Percentiles rank a stretch among this genome's conserved stretches.
phyloP scores from a whole-genome alignment of 2,329 filamentous ascomycete species.

The Alternaria brassicae region DNA sequence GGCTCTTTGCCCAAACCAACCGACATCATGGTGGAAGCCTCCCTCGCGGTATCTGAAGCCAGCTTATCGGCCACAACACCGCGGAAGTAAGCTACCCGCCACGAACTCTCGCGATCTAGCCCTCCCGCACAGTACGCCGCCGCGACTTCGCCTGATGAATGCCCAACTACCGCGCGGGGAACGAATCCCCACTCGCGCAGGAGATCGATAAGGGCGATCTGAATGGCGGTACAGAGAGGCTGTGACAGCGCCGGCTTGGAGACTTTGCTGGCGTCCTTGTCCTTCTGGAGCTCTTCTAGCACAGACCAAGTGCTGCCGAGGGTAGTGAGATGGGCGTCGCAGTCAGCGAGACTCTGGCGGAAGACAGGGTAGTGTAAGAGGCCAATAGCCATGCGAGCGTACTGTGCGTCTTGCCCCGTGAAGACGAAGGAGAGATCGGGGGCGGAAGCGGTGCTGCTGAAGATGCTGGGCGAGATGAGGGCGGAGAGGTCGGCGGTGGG shows the following conservation, averaged over 20 bases:
- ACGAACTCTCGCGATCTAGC: slow-evolving; percentile 2
- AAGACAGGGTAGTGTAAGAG: slow-evolving; percentile 21
- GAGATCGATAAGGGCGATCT: slow-evolving; percentile 10
- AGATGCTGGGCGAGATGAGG: slow-evolving; percentile 1
- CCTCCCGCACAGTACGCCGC: slow-evolving; percentile 23
- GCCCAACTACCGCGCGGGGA: slow-evolving; percentile 22
- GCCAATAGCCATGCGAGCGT: slow-evolving; percentile 30
- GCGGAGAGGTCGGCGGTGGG: neutral
- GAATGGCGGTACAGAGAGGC: slow-evolving; percentile 7
- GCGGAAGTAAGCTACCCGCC: slow-evolving; percentile 16
- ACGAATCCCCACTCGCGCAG: slow-evolving; percentile 15
- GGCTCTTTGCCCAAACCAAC: slow-evolving; percentile 5
- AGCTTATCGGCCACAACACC: slow-evolving; percentile 12
- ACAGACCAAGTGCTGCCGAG: slow-evolving; percentile 10
- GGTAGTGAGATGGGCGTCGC: neutral
- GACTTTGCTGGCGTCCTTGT: slow-evolving; percentile 10
- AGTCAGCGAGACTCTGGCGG: neutral
- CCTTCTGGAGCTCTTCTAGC: slow-evolving; percentile 28
- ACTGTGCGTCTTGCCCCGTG: slow-evolving; percentile 44
- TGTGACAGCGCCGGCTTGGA: slow-evolving; percentile 18
- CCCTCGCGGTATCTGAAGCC: neutral
- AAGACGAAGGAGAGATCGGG: slow-evolving; percentile 30
- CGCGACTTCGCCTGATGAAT: slow-evolving; percentile 34
- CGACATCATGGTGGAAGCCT: slow-evolving; percentile 7
- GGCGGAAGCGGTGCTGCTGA: neutral